Percentiles rank a stretch among this genome's conserved stretches.
These are phyloP conservation scores for Ogataea polymorpha DNA, from an alignment of 805 yeast species.

Conservation along the genomic window DNA sequence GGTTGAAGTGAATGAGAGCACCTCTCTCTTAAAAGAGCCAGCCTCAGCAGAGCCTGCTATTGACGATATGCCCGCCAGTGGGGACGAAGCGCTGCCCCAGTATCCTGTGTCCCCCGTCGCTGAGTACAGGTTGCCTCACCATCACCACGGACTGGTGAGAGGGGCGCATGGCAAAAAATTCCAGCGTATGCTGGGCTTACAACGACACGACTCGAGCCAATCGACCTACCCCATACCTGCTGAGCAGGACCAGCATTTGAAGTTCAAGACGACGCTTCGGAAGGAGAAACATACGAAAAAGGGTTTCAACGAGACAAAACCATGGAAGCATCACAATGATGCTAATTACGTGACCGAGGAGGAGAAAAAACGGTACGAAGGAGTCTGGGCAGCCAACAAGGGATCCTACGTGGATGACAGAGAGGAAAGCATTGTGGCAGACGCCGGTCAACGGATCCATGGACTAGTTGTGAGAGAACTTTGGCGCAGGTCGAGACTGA, in stretches of 20 bases:
- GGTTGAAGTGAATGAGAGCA: not conserved
- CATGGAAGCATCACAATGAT: conserved; percentile 85
- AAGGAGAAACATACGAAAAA: conserved; percentile 33
- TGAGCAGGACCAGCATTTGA: conserved; percentile 30
- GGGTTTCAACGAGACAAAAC: conserved; percentile 79
- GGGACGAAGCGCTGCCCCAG: conserved; percentile 18
- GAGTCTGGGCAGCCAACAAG: conserved; percentile 87
- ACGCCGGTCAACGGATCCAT: conserved; percentile 34
- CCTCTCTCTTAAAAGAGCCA: not conserved
- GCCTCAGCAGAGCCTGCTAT: not conserved
- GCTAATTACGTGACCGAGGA: conserved; percentile 45
- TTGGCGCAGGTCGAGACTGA: conserved; percentile 77
- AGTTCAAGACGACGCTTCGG: conserved; percentile 51
- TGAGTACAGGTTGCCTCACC: conserved; percentile 18
- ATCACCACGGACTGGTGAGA: conserved; percentile 24
- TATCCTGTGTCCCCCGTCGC: conserved; percentile 19
- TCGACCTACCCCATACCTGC: not conserved
- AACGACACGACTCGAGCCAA: conserved; percentile 13
- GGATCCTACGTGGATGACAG: conserved; percentile 49
- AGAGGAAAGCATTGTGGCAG: conserved; percentile 4
- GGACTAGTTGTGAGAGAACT: conserved; percentile 70
- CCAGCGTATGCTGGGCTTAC: conserved; percentile 23
- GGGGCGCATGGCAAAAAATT: conserved; percentile 22
- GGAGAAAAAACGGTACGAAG: conserved; percentile 88
- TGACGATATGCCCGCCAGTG: not conserved